Conservation (phyloP, 345 rosid genomes). For the Arabis alpina region DNA sequence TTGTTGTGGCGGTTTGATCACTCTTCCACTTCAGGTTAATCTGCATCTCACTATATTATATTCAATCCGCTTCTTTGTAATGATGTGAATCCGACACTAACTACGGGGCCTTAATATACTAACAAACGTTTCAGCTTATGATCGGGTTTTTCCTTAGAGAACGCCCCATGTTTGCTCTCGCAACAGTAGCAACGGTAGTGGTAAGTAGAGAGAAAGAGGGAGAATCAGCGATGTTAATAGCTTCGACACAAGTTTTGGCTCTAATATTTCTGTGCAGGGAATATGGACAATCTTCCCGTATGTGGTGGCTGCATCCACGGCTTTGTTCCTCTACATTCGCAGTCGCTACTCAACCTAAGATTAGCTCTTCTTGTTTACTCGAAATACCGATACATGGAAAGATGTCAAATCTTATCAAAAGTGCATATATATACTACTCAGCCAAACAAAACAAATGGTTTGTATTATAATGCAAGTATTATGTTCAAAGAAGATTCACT, state of each 20-base stretch:
- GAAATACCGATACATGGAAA: conserved; percentile 13
- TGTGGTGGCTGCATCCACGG: conserved; percentile 70
- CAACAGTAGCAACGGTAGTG: conserved; percentile 82
- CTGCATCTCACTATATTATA: neutral
- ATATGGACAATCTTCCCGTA: conserved; percentile 83
- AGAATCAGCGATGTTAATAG: conserved; percentile 6
- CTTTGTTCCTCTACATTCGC: conserved; percentile 55
- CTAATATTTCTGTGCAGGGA: conserved; percentile 52
- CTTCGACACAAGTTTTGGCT: conserved; percentile 14
- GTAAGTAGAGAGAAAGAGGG: conserved; percentile 44
- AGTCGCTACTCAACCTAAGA: conserved; percentile 28
- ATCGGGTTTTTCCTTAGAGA: conserved; percentile 79
- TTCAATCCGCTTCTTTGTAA: neutral
- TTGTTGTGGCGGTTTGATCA: conserved; percentile 86
- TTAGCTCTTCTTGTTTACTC: conserved; percentile 1
- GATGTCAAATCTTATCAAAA: conserved; percentile 6
- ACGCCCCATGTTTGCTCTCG: conserved; percentile 73
- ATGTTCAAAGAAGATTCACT: conserved; percentile 3
- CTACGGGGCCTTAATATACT: neutral
- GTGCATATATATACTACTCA: neutral
- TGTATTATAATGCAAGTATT: neutral
- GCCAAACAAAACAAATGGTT: conserved; percentile 2
- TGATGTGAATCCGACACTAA: neutral
- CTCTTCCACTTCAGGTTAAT: conserved; percentile 80
- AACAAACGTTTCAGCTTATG: conserved; percentile 52